Base-by-base conservation (phyloP, 805 yeast species). In the Kodamaea jinghongensis region DNA sequence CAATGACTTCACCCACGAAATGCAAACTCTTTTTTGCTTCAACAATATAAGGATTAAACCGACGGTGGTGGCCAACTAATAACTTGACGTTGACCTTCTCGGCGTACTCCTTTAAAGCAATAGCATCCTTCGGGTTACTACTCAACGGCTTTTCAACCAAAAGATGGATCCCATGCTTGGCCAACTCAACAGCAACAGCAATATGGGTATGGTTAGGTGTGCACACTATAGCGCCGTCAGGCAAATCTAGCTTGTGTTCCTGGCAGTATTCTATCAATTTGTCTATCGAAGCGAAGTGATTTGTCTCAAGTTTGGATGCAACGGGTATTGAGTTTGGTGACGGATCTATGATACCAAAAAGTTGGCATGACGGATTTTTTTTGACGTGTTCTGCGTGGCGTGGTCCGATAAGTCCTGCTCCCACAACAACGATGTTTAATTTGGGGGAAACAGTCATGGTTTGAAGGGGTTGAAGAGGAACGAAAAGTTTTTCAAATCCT, bases 201-300 rank as follows among this genome's bases (percentile, higher is more conserved):
- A 67, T 56, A 46, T 68, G 73, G 4, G 71, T 63, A 38, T 65
- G 66, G 45, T 67, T 68, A 4, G 73, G 73, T 4, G 73, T 67
- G 12, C 67, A 63, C 17, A 68, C 54, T 11, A 68, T 61, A 15
- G 71, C 73, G 1, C 65, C 73, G 34, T 63, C 59, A 1, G 73
- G 73, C 20, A 51, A 56, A 3, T 41, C 38, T n/a, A 55, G 29
- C 17, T 31, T 36, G 15, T 42, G 38, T 10, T 34, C 27, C 17
- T 48, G 46, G 36, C 60, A 56, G 42, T 39, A 51, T 7, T 14
- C 29, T 15, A 54, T 32, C 51, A 56, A 37, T n/a, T 49, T 50
- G 15, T 46, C 43, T 16, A 56, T 45, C 4, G 53, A 46, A 10
- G 38, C 22, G 39, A 54, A 57, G 42, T 52, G 54, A 17, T 42